Conservation (phyloP, 495 filamentous ascomycete species). For the Tuber indicum region DNA sequence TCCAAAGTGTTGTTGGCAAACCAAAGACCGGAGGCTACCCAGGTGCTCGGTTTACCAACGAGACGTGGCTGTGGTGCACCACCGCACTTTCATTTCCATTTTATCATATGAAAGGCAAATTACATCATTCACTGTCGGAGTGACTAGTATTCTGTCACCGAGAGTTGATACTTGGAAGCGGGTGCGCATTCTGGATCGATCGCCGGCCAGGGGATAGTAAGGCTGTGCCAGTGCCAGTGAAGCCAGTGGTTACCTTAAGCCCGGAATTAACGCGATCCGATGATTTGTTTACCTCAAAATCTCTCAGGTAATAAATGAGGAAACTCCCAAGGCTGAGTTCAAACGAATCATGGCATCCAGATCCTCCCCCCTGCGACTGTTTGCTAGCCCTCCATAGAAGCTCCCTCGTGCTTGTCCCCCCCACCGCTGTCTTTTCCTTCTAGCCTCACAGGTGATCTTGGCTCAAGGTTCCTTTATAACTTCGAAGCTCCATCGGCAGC, state of each 20-base stretch:
- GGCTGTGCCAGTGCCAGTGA: neutral
- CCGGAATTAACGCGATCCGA: neutral
- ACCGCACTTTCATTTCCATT: neutral
- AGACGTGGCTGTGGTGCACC: neutral
- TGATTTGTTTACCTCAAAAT: neutral
- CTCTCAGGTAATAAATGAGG: neutral
- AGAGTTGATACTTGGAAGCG: neutral
- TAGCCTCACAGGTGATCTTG: neutral
- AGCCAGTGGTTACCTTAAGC: neutral
- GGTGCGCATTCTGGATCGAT: neutral
- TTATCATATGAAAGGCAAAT: neutral
- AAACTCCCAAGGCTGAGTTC: neutral
- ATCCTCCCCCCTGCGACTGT: neutral
- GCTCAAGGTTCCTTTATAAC: neutral
- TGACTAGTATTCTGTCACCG: neutral
- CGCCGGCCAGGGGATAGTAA: neutral
- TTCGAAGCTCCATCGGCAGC: neutral
- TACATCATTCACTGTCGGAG: neutral
- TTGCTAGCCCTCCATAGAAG: neutral
- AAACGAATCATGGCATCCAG: neutral
- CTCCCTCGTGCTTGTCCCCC: neutral
- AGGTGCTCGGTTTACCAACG: neutral
- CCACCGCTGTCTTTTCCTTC: neutral
- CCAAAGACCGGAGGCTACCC: neutral
- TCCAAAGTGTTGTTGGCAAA: conserved; percentile 2